Base-by-base conservation (phyloP, 2,329 filamentous ascomycete species). In the Fusarium sacchari region DNA sequence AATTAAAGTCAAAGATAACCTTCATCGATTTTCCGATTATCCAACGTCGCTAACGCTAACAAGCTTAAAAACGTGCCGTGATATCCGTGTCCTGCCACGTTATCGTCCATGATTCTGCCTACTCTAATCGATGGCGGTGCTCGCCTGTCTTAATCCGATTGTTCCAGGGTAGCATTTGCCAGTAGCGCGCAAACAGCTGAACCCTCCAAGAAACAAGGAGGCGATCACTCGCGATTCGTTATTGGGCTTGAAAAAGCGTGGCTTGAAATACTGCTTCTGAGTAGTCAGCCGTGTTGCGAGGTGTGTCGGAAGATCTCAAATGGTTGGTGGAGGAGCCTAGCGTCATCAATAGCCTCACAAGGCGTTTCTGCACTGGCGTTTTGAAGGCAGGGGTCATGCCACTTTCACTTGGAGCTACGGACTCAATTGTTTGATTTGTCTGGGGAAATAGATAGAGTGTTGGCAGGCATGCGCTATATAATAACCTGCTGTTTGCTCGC, bases 271-370 rank as follows among this genome's bases (percentile, higher is more conserved):
- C 1, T 6, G 15, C 0, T 1, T 56, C 20, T 20, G 8, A 24
- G 52, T 56, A 42, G 52, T 8, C 12, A 15, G 2, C 22, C 12
- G 6, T 3, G 14, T 15, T 42, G 22, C 26, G 42, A 11, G 3
- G 11, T 20, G 36, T 22, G 36, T 3, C 3, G 9, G 2, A 11
- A 9, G 24, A 4, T 2, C 6, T 26, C 0, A 6, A 22, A 5
- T 53, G 32, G 17, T 55, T 55, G 50, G 50, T 6, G 20, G 26
- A 1, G 2, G 36, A 7, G 22, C 20, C 36, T 56, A 56, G 37
- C 26, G 50, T 24, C 6, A 0, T 28, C 15, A 5, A 32, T 56
- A 43, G 52, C 37, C 2, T 42, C 26, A 4, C 22, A 43, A 56
- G 52, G 52, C 52, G 52, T 56, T 56, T 2, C 26, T 42, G 36